Base-by-base conservation (phyloP, 257 asterid species). In the Knoxia roxburghii region DNA sequence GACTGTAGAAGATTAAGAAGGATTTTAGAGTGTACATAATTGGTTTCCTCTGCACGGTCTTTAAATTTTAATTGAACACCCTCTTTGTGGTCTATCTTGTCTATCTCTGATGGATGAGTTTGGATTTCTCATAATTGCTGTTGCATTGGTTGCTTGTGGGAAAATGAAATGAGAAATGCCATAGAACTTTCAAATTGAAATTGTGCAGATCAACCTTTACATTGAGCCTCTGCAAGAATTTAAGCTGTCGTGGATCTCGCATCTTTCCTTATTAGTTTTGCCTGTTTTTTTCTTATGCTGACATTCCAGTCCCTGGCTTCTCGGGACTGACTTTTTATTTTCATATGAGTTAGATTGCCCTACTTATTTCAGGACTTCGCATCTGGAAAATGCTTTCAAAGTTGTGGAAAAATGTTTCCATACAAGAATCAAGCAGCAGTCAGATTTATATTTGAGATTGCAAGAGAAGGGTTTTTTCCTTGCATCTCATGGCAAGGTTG, bases 401-500 rank as follows among this genome's bases (percentile, higher is more conserved):
- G 69, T 76, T 69, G 72, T 82, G 32, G 82, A 74, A 49, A 68
- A 68, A 68, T 69, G 71, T 61, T 64, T 73, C 76, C 73, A 81
- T 29, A 75, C 65, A 72, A 84, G 75, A 64, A 73, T 67, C 45
- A 74, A 61, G 46, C 71, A 75, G 65, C 82, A 68, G 58, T 73
- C 84, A 7, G 80, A 79, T 63, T 65, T 68, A 54, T 74, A 53
- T 80, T 14, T 39, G 68, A 70, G 75, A 75, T 76, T 87, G 76
- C 85, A 77, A 75, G 72, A 72, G 68, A 83, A 73, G 65, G 96
- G 97, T 50, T 72, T 57, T 55, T 48, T 50, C 79, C 83, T 93
- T 75, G 73, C 75, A 60, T 76, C 87, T 66, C 74, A 65, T 67
- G 99, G 99, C 35, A 88, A 93, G 82, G 85, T 79, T 68, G 96